Evolutionary conservation across 164 flowering plant species (phyloP), one percentile per base, ranked within the genome.

Genomic region (Nymphaea colorata): DNA sequence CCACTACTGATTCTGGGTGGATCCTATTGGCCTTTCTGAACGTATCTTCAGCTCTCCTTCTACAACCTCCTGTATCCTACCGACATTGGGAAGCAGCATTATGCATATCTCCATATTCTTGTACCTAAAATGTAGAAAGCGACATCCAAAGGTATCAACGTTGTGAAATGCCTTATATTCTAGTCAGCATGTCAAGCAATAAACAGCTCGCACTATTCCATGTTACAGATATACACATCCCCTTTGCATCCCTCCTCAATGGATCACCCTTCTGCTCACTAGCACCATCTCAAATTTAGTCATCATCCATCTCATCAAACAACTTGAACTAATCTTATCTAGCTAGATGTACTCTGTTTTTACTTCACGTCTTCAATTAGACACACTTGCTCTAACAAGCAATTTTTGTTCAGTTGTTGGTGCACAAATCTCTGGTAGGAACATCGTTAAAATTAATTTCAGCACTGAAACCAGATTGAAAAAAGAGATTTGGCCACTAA

Each of bases 1-100:
- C 92, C 87, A 15, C 83, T 79, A n/a, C 67, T 62, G 61, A 94
- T 81, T 73, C 98, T 86, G 8, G 98, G 97, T 44, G 98, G 98
- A 69, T 18, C 87, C 73, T 3, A 76, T 86, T 68, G 89, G 64
- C 68, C 98, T 88, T 72, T 80, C 77, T 0, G 98, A 97, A 97
- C 97, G 91, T n/a, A 82, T 91, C 0, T 77, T 75, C 60, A 88
- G 53, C 45, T 78, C 43, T 64, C 95, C 95, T 4, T 96, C 98
- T 0, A 96, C 85, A 0, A 79, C 57, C 42, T 86, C 89, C 69
- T 75, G 76, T 60, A 85, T 71, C 45, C 78, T 53, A 0, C 78
- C 70, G 43, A 81, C 95, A 41, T 85, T 86, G 0, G 98, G 97
- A 25, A 91, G 76, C 41, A 86, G 92, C 44, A 95, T 91, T 47